Evolutionary conservation across 2,329 filamentous ascomycete species (phyloP), one percentile per base, ranked within the genome.

Genomic region (Botrytis squamosa): DNA sequence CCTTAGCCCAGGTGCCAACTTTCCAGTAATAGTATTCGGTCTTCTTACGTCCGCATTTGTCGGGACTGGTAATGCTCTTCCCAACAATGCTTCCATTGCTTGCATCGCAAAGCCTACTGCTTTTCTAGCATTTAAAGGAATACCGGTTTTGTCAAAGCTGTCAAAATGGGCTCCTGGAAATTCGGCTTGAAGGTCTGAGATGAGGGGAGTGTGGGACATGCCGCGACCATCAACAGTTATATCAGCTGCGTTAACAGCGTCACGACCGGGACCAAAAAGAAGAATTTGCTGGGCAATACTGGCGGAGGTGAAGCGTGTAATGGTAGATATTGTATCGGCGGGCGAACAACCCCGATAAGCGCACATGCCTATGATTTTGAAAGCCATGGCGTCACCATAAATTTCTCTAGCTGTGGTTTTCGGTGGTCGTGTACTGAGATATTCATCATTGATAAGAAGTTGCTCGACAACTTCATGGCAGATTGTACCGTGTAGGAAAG

Each of bases 61-160:
- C 5, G 80, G 79, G 0, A 81, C 78, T 14, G 79, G 78, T 9
- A 81, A 70, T 22, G 81, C 81, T 73, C 81, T 72, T 29, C 81
- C 81, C 2, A 82, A 74, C 12, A 82, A 64, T 44, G 80, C 80
- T 70, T 82, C 80, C 78, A 82, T 80, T 20, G 80, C 81, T 66
- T 81, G 80, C 80, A 81, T 81, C 2, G 81, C 81, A 63, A 81
- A 81, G 1, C 80, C 80, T 0, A 82, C 79, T 14, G 80, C 80
- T 69, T 81, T 80, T 74, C 81, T 81, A 20, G 79, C 80, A 72
- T 81, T 81, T 10, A 75, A 77, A 14, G 80, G 80, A 0, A 82
- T 75, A 42, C 80, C 80, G 1, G 80, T 82, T 60, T 78, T 78
- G 36, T 81, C 80, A n/a, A 80, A 80, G 4, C 73, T 75, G 18